phyloP scores from a whole-genome alignment of 352 stramenopile species.

The Thraustochytrium striatum region DNA sequence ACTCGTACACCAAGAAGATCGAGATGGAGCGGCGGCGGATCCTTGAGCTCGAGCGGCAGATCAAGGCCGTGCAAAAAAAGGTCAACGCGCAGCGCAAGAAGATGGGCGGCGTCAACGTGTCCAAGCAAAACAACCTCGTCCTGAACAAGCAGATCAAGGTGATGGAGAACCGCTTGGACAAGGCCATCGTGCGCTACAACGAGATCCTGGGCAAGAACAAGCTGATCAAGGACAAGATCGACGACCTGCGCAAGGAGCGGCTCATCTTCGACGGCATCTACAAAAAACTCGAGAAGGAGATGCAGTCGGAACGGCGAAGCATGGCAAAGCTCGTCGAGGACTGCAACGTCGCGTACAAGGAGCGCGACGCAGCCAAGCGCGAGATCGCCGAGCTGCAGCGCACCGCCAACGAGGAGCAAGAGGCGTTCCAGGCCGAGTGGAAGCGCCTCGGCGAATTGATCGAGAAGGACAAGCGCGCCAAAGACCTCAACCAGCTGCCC shows the following conservation, averaged over 20 bases:
- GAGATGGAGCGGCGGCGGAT: constrained; percentile 72
- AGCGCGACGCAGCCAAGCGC: constrained; percentile 71
- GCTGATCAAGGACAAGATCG: constrained; percentile 79
- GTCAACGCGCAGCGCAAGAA: constrained; percentile 56
- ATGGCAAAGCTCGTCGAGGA: constrained; percentile 68
- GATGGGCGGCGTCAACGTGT: constrained; percentile 91
- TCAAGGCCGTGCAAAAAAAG: constrained; percentile 43
- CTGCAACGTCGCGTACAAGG: constrained; percentile 71
- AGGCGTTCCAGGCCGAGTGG: constrained; percentile 77
- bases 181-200: constrained; percentile 93
- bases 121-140: constrained; percentile 88
- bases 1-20: constrained; percentile 78
- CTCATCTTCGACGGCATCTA: constrained; percentile 93
- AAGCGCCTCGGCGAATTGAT: constrained; percentile 72
- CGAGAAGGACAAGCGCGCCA: constrained; percentile 58
- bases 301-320: constrained; percentile 73
- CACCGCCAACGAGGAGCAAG: constrained; percentile 70
- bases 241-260: constrained; percentile 83
- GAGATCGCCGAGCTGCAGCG: constrained; percentile 69
- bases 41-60: constrained; percentile 59
- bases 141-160: constrained; percentile 91
- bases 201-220: constrained; percentile 87
- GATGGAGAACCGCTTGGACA: constrained; percentile 91
- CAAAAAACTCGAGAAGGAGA: constrained; percentile 70
- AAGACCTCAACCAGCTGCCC: constrained; percentile 14